Evolutionary conservation across 2,329 filamentous ascomycete genomes (phyloP), one percentile per base, ranked within the genome.

Genomic region (Aspergillus vadensis): DNA sequence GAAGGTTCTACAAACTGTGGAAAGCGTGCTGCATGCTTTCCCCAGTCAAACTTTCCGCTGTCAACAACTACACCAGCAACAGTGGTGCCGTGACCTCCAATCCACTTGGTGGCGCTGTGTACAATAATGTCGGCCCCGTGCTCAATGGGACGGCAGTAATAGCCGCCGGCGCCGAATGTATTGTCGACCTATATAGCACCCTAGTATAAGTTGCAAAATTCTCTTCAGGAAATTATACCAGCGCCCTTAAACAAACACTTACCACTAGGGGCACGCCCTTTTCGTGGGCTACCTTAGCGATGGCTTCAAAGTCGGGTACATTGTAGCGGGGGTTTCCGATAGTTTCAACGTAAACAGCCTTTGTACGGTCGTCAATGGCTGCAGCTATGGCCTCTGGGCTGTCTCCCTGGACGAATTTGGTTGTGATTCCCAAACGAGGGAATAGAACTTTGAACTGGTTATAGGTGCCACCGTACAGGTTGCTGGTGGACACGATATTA

Each of bases 41-140:
- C 91, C 93, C 94, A 98, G 82, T 96, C 90, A 74, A 97, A 98
- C 75, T 92, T 95, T 70, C 93, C 93, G 67, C 88, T 86, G 80
- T 97, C 93, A 65, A 97, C 82, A 36, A 97, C 85, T 47, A 97
- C 85, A 63, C 93, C 93, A 60, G 85, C 93, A 67, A 97, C 91
- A 25, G 93, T 97, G 43, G 93, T 96, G 63, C 93, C 94, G 77
- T 98, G 94, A 44, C 93, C 93, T 59, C 93, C 93, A 64, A 98
- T 97, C 93, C 93, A 97, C 79, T 97, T 97, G 60, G 93, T 97
- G 10, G 92, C 92, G 41, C 91, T 95, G 83, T 97, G 92, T 23
- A 97, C 91, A 55, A 97, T 89, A 62, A 97, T 97, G 74, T 97
- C 93, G 65, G 91, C 93, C 58, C 93, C 93, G 76, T 96, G 90